phyloP scores from a whole-genome alignment of 352 stramenopile genomes.

The Phytophthora ohioensis region DNA sequence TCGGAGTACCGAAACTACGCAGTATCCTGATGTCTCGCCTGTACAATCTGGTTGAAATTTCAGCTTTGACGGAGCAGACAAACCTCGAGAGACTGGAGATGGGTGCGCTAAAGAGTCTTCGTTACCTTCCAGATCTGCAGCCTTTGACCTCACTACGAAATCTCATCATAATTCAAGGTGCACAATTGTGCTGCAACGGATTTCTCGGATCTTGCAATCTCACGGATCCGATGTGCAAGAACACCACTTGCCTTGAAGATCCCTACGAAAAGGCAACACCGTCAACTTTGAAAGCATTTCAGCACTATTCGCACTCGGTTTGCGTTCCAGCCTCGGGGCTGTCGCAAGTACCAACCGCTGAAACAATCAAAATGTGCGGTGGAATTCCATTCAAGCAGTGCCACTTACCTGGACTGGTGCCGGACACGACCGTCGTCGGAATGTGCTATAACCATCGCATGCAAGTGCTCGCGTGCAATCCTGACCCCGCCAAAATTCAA shows the following conservation, averaged over 20 bases:
- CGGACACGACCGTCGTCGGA: slow-evolving; percentile 14
- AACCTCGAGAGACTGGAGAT: slow-evolving; percentile 42
- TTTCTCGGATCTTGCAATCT: slow-evolving; percentile 43
- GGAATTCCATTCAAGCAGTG: slow-evolving; percentile 41
- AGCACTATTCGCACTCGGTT: slow-evolving; percentile 11
- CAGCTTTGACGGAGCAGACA: slow-evolving; percentile 21
- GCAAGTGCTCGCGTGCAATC: slow-evolving; percentile 45
- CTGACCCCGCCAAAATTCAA: slow-evolving; percentile 34
- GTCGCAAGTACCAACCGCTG: slow-evolving; percentile 31
- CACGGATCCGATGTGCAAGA: slow-evolving; percentile 32
- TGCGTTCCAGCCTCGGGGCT: slow-evolving; percentile 23
- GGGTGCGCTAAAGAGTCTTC: slow-evolving; percentile 13
- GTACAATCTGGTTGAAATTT: slow-evolving; percentile 27
- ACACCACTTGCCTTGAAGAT: slow-evolving; percentile 27
- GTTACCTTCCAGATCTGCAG: slow-evolving; percentile 29
- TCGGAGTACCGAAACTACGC: slow-evolving; percentile 35
- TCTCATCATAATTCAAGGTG: slow-evolving; percentile 31
- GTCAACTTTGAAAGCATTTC: slow-evolving; percentile 18
- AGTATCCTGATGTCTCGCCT: slow-evolving; percentile 40
- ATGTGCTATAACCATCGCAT: slow-evolving; percentile 53
- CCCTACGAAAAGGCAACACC: neutral
- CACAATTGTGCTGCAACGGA: slow-evolving; percentile 48
- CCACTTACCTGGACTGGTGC: slow-evolving; percentile 10
- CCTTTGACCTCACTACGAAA: slow-evolving; percentile 12
- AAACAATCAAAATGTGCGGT: slow-evolving; percentile 39